These are phyloP conservation scores for Fusarium albidum DNA, from an alignment of 2,329 filamentous ascomycete genomes.

Conservation along the genomic window DNA sequence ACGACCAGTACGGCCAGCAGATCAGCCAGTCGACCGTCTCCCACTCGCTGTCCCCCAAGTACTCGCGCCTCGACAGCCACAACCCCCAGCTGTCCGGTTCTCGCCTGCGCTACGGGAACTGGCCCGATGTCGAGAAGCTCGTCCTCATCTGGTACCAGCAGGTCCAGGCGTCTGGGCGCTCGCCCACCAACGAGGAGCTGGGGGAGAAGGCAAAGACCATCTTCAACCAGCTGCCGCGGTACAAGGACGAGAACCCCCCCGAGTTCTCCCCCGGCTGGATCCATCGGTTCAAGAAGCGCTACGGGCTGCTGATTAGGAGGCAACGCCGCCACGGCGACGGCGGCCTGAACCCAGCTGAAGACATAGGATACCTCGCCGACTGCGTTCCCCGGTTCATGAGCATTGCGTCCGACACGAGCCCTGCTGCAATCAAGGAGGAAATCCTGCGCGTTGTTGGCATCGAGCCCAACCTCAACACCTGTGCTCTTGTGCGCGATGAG, in stretches of 20 bases:
- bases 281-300: constrained; percentile 70
- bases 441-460: constrained; percentile 64
- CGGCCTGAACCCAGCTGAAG: constrained; percentile 58
- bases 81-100: constrained; percentile 68
- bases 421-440: constrained; percentile 65
- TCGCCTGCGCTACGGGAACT: constrained; percentile 69
- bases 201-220: constrained; percentile 69
- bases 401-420: constrained; percentile 65
- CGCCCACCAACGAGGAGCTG: constrained; percentile 69
- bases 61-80: constrained; percentile 67
- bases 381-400: constrained; percentile 67
- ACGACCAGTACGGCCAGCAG: constrained; percentile 63
- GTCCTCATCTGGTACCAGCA: constrained; percentile 65
- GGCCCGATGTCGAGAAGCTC: constrained; percentile 69
- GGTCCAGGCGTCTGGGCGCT: constrained; percentile 59
- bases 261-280: constrained; percentile 72
- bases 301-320: constrained; percentile 64
- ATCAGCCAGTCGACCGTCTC: constrained; percentile 71
- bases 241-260: constrained; percentile 66
- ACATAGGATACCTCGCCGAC: constrained; percentile 68
- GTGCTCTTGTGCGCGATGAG: constrained; percentile 67
- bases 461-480: constrained; percentile 61
- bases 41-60: constrained; percentile 68
- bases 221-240: constrained; percentile 65
- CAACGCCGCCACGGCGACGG: constrained; percentile 61